Conservation (phyloP, 2,329 filamentous ascomycete species). For the Phialophora macrospora region DNA sequence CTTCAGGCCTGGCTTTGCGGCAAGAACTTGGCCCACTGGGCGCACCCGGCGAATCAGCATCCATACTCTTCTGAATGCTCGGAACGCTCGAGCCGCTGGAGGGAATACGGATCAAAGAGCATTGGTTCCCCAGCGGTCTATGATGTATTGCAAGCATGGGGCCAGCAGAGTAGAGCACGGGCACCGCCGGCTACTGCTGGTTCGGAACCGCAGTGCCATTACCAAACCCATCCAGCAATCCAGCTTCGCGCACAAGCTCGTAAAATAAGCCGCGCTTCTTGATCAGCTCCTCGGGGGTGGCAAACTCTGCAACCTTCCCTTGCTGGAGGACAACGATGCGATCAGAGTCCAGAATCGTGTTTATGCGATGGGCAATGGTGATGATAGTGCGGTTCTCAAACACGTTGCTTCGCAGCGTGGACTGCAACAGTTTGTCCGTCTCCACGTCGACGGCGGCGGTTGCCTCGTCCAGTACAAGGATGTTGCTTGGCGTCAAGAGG, state of each 20-base stretch:
- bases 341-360: constrained; percentile 89
- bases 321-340: constrained; percentile 91
- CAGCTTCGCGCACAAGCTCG: constrained; percentile 88
- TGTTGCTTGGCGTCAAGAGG: constrained; percentile 92
- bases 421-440: constrained; percentile 68
- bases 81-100: not conserved
- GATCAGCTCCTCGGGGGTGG: constrained; percentile 78
- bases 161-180: not conserved
- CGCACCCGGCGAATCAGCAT: not conserved
- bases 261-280: constrained; percentile 80
- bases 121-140: constrained; percentile 12
- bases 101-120: not conserved
- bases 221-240: constrained; percentile 63
- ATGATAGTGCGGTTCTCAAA: constrained; percentile 96
- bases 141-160: constrained; percentile 4
- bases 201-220: constrained; percentile 31
- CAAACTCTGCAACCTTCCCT: constrained; percentile 90
- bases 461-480: constrained; percentile 94
- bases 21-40: not conserved
- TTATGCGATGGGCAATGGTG: constrained; percentile 96
- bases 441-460: constrained; percentile 78
- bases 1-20: not conserved
- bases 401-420: constrained; percentile 65
- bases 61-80: not conserved
- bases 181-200: constrained; percentile 22